Percentiles rank a stretch among this genome's conserved stretches.
Conservation (phyloP, 1,284 basidiomycete genomes). For the Ganoderma sinense region DNA sequence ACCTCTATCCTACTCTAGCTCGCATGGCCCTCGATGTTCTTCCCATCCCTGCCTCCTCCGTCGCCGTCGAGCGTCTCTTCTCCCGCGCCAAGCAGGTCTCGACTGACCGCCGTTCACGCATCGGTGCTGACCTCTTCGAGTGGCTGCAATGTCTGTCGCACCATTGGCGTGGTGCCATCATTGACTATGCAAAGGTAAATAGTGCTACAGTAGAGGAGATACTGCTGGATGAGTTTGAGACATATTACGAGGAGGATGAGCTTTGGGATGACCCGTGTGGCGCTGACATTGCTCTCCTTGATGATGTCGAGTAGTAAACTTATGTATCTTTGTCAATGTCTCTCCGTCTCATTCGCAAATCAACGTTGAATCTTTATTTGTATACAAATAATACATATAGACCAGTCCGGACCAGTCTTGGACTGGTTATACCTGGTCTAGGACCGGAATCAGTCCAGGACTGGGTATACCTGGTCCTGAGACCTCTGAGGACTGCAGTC, state of each 20-base stretch:
- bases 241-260: neutral
- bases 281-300: too few relatives aligned
- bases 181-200: slow-evolving; percentile 2
- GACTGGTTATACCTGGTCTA: too few relatives aligned
- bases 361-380: too few relatives aligned
- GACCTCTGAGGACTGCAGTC: too few relatives aligned
- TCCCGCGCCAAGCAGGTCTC: slow-evolving; percentile 4
- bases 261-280: neutral
- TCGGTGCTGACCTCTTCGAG: slow-evolving; percentile 18
- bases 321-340: too few relatives aligned
- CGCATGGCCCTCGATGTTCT: slow-evolving; percentile 11
- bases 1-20: slow-evolving; percentile 3
- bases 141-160: slow-evolving; percentile 5
- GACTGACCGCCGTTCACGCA: neutral
- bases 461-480: too few relatives aligned
- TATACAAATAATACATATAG: too few relatives aligned
- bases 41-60: neutral
- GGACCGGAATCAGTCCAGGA: neutral
- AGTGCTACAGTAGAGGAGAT: neutral
- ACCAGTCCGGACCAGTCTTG: too few relatives aligned
- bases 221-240: neutral
- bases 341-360: too few relatives aligned
- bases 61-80: slow-evolving; percentile 6
- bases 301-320: too few relatives aligned
- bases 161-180: slow-evolving; percentile 5